Evolutionary conservation across 2,329 filamentous ascomycete genomes (phyloP).

Genomic region (Aspergillus tamarii): DNA sequence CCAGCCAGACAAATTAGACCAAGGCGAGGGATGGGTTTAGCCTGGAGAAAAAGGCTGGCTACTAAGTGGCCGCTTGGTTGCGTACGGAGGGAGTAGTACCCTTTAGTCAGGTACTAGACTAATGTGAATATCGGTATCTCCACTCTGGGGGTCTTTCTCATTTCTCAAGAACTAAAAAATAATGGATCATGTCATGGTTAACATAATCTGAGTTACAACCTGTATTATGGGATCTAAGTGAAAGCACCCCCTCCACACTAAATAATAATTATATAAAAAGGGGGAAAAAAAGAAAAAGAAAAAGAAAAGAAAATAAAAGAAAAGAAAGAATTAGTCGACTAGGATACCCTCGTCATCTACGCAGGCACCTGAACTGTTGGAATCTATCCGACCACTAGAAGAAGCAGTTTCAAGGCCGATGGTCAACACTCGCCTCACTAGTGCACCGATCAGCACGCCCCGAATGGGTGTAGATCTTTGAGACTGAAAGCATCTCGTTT

Average conservation of each 20-base stretch:
- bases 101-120: neutral
- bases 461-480: conserved; percentile 18
- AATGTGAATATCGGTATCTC: neutral
- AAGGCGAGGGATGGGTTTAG: neutral
- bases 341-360: conserved; percentile 26
- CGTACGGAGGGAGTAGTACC: neutral
- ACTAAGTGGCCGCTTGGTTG: neutral
- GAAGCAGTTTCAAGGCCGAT: conserved; percentile 7
- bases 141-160: neutral
- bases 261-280: too few relatives aligned
- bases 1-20: conserved; percentile 13
- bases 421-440: conserved; percentile 10
- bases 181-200: neutral
- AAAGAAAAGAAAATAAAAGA: neutral
- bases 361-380: conserved; percentile 25
- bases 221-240: neutral
- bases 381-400: conserved; percentile 5
- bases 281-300: neutral
- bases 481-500: neutral
- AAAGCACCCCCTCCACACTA: neutral
- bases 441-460: conserved; percentile 12
- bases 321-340: neutral
- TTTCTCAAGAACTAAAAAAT: neutral
- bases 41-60: neutral
- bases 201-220: neutral